Conservation (phyloP, 2,329 filamentous ascomycete species). For the Trichophyton schoenleinii region DNA sequence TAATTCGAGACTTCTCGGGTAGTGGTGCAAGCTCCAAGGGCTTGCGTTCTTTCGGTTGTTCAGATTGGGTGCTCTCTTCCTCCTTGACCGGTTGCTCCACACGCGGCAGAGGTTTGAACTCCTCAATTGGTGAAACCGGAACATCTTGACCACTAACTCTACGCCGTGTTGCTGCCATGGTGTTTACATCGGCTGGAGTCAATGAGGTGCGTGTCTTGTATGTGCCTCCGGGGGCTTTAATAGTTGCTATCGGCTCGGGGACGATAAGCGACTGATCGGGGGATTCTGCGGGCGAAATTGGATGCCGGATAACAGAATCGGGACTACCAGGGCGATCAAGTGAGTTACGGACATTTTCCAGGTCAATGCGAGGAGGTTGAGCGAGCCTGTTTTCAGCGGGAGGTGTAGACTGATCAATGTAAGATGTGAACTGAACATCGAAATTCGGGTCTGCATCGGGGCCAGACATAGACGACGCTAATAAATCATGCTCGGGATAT, state of each 20-base stretch:
- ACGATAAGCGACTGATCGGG: conserved; percentile 38
- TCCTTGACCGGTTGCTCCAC: conserved; percentile 7
- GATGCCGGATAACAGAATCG: conserved; percentile 79
- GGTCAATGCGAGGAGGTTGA: conserved; percentile 18
- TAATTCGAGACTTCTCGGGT: conserved; percentile 42
- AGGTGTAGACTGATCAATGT: conserved; percentile 38
- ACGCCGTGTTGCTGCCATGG: conserved; percentile 77
- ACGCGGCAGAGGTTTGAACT: not conserved
- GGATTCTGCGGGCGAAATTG: conserved; percentile 39
- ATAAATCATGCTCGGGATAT: conserved; percentile 19
- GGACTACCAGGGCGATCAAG: conserved; percentile 49
- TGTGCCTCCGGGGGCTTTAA: conserved; percentile 74
- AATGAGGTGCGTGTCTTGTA: conserved; percentile 81
- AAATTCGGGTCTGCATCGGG: conserved; percentile 28
- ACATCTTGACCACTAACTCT: conserved; percentile 64
- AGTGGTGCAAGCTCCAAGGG: not conserved
- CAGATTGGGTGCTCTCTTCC: conserved; percentile 9
- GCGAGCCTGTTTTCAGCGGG: conserved; percentile 15
- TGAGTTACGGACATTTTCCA: conserved; percentile 26
- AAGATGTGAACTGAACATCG: conserved; percentile 41
- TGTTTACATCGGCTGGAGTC: conserved; percentile 67
- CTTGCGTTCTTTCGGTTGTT: not conserved
- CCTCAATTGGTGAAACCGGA: conserved; percentile 10
- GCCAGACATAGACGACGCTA: conserved; percentile 11
- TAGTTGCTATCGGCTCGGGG: conserved; percentile 72